phyloP scores from a whole-genome alignment of 1,139 yeast species.

The Hyphopichia fennica region DNA sequence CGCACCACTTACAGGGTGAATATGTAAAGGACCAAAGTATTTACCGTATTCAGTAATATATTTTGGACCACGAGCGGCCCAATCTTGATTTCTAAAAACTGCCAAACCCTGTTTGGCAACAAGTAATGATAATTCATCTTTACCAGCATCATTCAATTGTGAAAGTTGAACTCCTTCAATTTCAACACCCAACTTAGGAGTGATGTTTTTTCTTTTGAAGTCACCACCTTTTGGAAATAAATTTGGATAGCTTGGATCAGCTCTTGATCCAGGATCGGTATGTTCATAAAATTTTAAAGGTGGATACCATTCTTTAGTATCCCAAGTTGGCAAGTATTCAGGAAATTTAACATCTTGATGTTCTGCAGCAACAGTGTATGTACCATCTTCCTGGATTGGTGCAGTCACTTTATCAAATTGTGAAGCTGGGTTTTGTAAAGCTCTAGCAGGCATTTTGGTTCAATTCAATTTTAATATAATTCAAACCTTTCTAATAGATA shows the following conservation, averaged over 20 bases:
- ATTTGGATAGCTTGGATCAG: slow-evolving; percentile 54
- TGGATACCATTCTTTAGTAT: slow-evolving; percentile 38
- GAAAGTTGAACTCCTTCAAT: slow-evolving; percentile 60
- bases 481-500: too few relatives aligned
- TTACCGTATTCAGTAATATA: slow-evolving; percentile 55
- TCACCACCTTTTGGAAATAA: slow-evolving; percentile 43
- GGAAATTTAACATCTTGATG: slow-evolving; percentile 23
- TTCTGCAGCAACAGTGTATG: slow-evolving; percentile 24
- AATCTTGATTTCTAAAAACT: slow-evolving; percentile 66
- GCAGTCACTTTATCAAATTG: neutral
- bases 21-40: slow-evolving; percentile 68
- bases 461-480: neutral
- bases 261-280: slow-evolving; percentile 55
- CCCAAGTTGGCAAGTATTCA: slow-evolving; percentile 54
- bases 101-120: slow-evolving; percentile 70
- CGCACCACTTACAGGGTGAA: slow-evolving; percentile 73
- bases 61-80: slow-evolving; percentile 56
- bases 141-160: slow-evolving; percentile 48
- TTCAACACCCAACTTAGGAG: slow-evolving; percentile 71
- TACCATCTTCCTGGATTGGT: slow-evolving; percentile 14
- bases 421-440: slow-evolving; percentile 7
- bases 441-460: slow-evolving; percentile 11
- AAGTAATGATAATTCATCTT: slow-evolving; percentile 63
- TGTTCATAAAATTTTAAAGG: slow-evolving; percentile 50
- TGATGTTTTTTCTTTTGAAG: slow-evolving; percentile 35